Evolutionary conservation across 805 yeast species (phyloP).

Genomic region (Candida peoriensis): DNA sequence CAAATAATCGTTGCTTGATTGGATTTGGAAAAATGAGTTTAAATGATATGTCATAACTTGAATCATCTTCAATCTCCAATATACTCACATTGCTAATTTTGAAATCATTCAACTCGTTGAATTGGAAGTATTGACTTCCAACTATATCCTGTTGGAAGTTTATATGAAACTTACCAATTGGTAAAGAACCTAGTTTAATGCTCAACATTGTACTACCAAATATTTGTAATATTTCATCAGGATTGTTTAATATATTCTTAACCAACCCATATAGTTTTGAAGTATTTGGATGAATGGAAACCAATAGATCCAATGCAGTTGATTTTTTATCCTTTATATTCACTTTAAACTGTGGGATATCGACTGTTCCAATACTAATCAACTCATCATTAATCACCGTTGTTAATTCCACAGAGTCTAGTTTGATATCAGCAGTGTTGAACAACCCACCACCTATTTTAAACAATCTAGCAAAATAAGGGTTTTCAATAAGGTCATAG

Average conservation of each 20-base stretch:
- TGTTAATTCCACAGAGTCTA: constrained; percentile 27
- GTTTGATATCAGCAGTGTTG: constrained; percentile 24
- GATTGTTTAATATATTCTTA: constrained; percentile 26
- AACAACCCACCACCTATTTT: constrained; percentile 29
- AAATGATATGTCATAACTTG: constrained; percentile 20
- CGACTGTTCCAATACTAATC: constrained; percentile 28
- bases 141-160: constrained; percentile 28
- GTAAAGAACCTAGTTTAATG: constrained; percentile 29
- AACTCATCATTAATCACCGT: constrained; percentile 19
- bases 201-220: constrained; percentile 31
- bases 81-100: constrained; percentile 23
- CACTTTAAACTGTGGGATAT: constrained; percentile 30
- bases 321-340: constrained; percentile 23
- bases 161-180: constrained; percentile 26
- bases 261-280: constrained; percentile 29
- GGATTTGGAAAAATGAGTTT: constrained; percentile 20
- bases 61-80: constrained; percentile 13
- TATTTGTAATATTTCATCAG: constrained; percentile 27
- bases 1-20: constrained; percentile 14
- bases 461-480: constrained; percentile 23
- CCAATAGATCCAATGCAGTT: constrained; percentile 24
- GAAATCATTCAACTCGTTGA: constrained; percentile 18
- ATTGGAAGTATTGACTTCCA: constrained; percentile 18
- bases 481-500: constrained; percentile 27
- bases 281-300: constrained; percentile 30